Base-by-base conservation (phyloP, 306 rosid genomes). In the Mimosa pudica region DNA sequence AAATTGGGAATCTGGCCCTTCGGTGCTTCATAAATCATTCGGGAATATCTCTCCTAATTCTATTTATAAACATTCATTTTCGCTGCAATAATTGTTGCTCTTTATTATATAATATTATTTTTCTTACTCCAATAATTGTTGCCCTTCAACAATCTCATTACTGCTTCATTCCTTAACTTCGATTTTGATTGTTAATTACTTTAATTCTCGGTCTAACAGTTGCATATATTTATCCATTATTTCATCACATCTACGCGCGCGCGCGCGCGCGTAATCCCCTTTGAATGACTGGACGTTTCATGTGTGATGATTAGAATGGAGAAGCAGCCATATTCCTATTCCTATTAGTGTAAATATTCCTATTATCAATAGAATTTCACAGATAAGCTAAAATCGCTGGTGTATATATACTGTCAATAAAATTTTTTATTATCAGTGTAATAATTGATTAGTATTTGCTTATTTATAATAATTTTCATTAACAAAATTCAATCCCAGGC, bases 61-160 rank as follows among this genome's bases (percentile, higher is more conserved):
- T 57, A n/a, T n/a, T 57, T 54, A 17, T 48, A 52, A 52, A 52
- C 60, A 17, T 8, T 55, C 24, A 55, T 55, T 60, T 60, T 24
- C 36, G 11, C 10, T 18, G 64, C 64, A 8, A 38, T 38, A 38
- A 38, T 38, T 38, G 42, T 38, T 38, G 32, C 2, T 5, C 73
- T 74, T 64, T 47, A 55, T 30, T 30, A 66, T 75, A 54, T 52
- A 9, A 17, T n/a, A 52, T 52, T 30, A 17, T 52, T 73, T 73
- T 65, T 48, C 57, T 20, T 38, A 20, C 36, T 8, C 62, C 76
- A 78, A 78, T 78, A 70, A 79, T 67, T 54, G 30, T 61, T 63
- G 3, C 69, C 72, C 64, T 38, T 41, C 35, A n/a, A 58, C 10
- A 70, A 13, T 16, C 35, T 12, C 30, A 35, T 61, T 46, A 11